phyloP scores from a whole-genome alignment of 139 green algal genomes.

The Nannochloris sp. region DNA sequence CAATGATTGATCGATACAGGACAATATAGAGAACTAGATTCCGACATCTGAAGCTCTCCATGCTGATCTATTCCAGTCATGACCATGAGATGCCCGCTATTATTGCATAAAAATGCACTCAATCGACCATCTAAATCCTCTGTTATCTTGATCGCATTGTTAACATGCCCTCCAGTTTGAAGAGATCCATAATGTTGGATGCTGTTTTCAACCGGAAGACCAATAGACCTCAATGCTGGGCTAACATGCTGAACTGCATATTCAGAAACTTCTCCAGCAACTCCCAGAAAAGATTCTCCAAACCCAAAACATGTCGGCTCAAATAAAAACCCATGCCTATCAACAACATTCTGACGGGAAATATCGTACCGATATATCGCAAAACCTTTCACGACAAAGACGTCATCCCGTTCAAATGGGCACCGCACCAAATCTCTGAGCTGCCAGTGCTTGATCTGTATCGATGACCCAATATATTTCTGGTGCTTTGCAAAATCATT shows the following conservation, averaged over 20 bases:
- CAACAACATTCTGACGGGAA: slow-evolving; percentile 6
- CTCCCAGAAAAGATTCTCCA: neutral
- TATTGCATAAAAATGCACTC: slow-evolving; percentile 32
- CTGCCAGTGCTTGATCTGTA: slow-evolving; percentile 47
- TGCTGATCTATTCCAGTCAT: slow-evolving; percentile 29
- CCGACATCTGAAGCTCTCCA: neutral
- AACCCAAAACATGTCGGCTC: slow-evolving; percentile 54
- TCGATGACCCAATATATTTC: neutral
- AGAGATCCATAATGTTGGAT: slow-evolving; percentile 7
- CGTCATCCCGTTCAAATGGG: slow-evolving; percentile 1
- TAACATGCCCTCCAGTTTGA: slow-evolving; percentile 39
- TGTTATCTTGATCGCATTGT: slow-evolving; percentile 47
- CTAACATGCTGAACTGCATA: slow-evolving; percentile 25
- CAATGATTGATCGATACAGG: slow-evolving; percentile 64
- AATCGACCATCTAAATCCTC: slow-evolving; percentile 20
- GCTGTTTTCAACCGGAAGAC: slow-evolving; percentile 14
- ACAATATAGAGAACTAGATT: slow-evolving; percentile 29
- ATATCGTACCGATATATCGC: slow-evolving; percentile 16
- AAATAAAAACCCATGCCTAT: slow-evolving; percentile 48
- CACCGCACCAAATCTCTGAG: slow-evolving; percentile 64
- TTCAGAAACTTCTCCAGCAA: slow-evolving; percentile 19
- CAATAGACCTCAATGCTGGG: neutral
- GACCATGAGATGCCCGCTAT: slow-evolving; percentile 58
- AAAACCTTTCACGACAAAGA: slow-evolving; percentile 5
- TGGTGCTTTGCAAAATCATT: neutral